Evolutionary conservation across 371 early-diverging fungal genomes (phyloP), one percentile per base, ranked within the genome.

Genomic region (Scutellospora calospora): DNA sequence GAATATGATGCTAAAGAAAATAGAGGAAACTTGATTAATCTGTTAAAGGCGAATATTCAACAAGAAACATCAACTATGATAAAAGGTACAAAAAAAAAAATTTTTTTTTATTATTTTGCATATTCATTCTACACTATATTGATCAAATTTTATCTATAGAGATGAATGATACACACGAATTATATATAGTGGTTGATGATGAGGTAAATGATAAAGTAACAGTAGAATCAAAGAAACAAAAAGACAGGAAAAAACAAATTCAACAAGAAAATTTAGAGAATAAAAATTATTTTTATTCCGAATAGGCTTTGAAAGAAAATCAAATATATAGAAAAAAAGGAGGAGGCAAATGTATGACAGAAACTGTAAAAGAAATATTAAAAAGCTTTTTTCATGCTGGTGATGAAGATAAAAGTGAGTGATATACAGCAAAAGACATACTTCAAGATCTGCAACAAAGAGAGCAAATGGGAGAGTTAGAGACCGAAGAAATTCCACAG

Each of bases 361-460:
- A 20, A 20, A 29, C 9, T 20, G 31, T 66, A 38, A 33, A 20
- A 35, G 41, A 66, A 66, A 38, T 66, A 38, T 66, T 66, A 38
- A 66, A 66, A 66, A 35, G 38, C 35, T 66, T 66, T 35, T 66
- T 66, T n/a, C 66, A 66, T 66, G 38, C 38, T 41, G 38, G 66
- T 66, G 41, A 66, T 9, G 22, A 6, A 2, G 12, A 66, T 33
- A 66, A 66, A 66, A 66, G 68, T 22, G 41, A 66, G n/a, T n/a
- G 68, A 41, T 66, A 66, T 66, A 35, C 9, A 3, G 68, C 68
- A 38, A 66, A 66, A 38, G 41, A 66, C 18, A 66, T 66, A 41
- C 41, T 66, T 41, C 9, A 66, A n/a, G n/a, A n/a, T n/a, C n/a
- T n/a, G 68, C 2, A 41, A 9, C 38, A 33, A 2, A 41, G 22